These are phyloP conservation scores for Kalaharituber pfeilii DNA, from an alignment of 2,329 filamentous ascomycete species.

Conservation along the genomic window DNA sequence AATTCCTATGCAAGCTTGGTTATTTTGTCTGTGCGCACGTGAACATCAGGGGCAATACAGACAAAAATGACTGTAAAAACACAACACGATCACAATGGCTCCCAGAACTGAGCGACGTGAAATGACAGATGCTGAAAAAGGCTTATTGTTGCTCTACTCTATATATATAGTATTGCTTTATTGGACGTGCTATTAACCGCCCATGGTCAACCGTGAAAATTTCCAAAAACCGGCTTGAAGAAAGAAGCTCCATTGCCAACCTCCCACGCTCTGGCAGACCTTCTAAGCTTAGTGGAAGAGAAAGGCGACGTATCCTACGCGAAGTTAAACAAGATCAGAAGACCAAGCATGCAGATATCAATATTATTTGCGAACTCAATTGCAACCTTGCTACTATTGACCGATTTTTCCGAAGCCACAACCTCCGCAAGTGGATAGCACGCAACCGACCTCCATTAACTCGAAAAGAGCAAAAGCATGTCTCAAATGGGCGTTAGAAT, in stretches of 20 bases:
- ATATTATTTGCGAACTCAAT: too few relatives aligned
- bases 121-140: not conserved
- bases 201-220: constrained; percentile 1
- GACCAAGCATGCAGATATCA: too few relatives aligned
- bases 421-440: not conserved
- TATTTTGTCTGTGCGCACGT: too few relatives aligned
- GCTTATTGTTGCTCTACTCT: not conserved
- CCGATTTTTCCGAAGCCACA: not conserved
- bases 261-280: not conserved
- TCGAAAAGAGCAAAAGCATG: not conserved
- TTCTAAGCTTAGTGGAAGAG: not conserved
- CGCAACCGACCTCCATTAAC: not conserved
- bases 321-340: not conserved
- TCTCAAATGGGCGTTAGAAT: not conserved
- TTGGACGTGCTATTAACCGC: not conserved
- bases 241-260: not conserved
- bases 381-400: too few relatives aligned
- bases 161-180: not conserved
- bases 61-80: not conserved
- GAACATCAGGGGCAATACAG: not conserved
- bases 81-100: not conserved
- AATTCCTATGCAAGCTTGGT: too few relatives aligned
- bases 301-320: not conserved
- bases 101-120: not conserved
- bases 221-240: not conserved